Evolutionary conservation across 805 yeast genomes (phyloP).

Genomic region (Wickerhamomyces ciferrii): DNA sequence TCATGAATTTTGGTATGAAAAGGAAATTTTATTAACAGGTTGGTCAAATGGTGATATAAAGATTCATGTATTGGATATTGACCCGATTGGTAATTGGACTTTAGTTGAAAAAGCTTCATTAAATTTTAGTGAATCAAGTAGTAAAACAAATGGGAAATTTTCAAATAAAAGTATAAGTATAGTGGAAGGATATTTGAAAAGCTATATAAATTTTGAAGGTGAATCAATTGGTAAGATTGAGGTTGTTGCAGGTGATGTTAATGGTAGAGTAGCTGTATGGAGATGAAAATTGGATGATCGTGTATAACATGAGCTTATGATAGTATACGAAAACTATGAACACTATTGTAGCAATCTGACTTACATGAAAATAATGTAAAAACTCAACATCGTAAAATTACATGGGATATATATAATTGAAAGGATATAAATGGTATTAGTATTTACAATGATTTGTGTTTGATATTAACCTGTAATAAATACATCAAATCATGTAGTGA

Average conservation of each 20-base stretch:
- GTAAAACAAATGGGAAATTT: neutral
- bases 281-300: slow-evolving; percentile 13
- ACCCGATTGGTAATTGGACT: slow-evolving; percentile 17
- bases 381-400: no score
- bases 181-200: slow-evolving; percentile 27
- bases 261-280: slow-evolving; percentile 49
- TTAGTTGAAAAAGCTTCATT: slow-evolving; percentile 17
- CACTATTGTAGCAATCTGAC: no score
- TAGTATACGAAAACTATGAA: no score
- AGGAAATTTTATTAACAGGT: slow-evolving; percentile 32
- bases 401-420: no score
- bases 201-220: slow-evolving; percentile 29
- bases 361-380: no score
- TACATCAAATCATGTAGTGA: neutral
- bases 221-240: slow-evolving; percentile 32
- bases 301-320: no score
- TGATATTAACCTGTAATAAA: neutral
- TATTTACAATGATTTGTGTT: no score
- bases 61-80: slow-evolving; percentile 25
- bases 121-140: slow-evolving; percentile 10
- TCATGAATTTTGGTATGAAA: slow-evolving; percentile 34
- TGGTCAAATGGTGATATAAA: slow-evolving; percentile 25
- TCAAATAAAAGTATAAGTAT: slow-evolving; percentile 21
- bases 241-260: slow-evolving; percentile 47
- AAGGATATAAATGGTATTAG: no score